Evolutionary conservation across 176 grass and related monocot species (phyloP).

Genomic region (Ampelocalamus luodianensis): DNA sequence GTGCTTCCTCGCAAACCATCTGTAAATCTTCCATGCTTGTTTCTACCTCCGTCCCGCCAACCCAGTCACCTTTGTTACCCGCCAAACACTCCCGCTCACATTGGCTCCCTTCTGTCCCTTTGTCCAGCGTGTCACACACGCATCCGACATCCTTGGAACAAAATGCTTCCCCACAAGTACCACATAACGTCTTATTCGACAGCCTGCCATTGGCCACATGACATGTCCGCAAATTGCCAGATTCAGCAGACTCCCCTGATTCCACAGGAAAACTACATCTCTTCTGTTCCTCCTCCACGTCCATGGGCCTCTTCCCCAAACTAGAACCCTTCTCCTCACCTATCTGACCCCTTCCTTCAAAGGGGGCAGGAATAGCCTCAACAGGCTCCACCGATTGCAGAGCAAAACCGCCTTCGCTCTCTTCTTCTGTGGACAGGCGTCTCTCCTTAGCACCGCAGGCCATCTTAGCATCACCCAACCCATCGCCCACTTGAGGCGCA

Average conservation of each 20-base stretch:
- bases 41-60: not conserved
- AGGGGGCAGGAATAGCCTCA: not conserved
- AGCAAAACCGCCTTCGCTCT: not conserved
- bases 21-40: not conserved
- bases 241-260: not conserved
- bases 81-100: conserved; percentile 3
- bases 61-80: not conserved
- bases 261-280: not conserved
- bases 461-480: not conserved
- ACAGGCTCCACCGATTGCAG: conserved; percentile 7
- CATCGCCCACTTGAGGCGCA: not conserved
- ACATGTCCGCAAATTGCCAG: conserved; percentile 14
- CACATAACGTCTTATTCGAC: not conserved
- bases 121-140: not conserved
- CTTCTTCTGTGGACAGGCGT: not conserved
- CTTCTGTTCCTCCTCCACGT: conserved; percentile 13
- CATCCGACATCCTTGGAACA: conserved; percentile 15
- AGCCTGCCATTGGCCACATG: not conserved
- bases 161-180: not conserved
- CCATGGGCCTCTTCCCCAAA: conserved; percentile 1
- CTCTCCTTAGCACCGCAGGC: not conserved
- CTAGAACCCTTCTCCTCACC: conserved; percentile 1
- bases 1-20: not conserved
- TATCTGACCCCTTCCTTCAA: conserved; percentile 11
- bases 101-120: not conserved